phyloP scores from a whole-genome alignment of 352 stramenopile species.

The Pilasporangium apinafurcum region DNA sequence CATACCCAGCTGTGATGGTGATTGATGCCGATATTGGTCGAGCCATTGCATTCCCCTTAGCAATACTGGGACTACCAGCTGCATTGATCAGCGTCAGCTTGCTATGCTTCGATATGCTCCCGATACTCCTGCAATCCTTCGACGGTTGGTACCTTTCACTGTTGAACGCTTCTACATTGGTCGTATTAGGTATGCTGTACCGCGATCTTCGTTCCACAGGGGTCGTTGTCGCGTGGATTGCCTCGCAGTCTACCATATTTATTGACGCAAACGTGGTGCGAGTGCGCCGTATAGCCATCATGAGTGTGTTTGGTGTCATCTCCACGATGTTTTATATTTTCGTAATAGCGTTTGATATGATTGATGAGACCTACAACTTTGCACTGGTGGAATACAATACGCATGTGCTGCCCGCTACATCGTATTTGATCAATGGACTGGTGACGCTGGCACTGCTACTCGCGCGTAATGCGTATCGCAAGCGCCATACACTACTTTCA shows the following conservation, averaged over 20 bases:
- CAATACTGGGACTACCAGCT: neutral
- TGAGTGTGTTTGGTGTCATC: constrained; percentile 1
- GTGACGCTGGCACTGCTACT: constrained; percentile 7
- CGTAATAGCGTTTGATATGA: neutral
- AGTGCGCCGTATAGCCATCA: constrained; percentile 2
- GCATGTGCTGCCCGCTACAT: neutral
- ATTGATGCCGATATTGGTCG: neutral
- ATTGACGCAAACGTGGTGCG: constrained; percentile 9
- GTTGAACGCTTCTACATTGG: constrained; percentile 2
- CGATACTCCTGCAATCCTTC: constrained; percentile 8
- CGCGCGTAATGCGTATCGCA: constrained; percentile 8
- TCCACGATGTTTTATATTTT: constrained; percentile 1
- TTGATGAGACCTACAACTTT: constrained; percentile 6
- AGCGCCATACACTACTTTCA: constrained; percentile 1
- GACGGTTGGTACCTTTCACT: constrained; percentile 12
- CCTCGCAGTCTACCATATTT: constrained; percentile 5
- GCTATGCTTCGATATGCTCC: constrained; percentile 9
- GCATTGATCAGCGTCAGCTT: constrained; percentile 1
- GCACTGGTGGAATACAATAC: constrained; percentile 5
- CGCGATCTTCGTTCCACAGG: constrained; percentile 4
- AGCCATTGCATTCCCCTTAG: neutral
- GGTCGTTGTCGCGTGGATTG: constrained; percentile 2
- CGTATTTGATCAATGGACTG: constrained; percentile 8
- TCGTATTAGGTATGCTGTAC: constrained; percentile 3
- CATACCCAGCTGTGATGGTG: constrained; percentile 2